Evolutionary conservation across 2,329 filamentous ascomycete genomes (phyloP), one percentile per base, ranked within the genome.

Genomic region (Paracoccidioides lutzii): DNA sequence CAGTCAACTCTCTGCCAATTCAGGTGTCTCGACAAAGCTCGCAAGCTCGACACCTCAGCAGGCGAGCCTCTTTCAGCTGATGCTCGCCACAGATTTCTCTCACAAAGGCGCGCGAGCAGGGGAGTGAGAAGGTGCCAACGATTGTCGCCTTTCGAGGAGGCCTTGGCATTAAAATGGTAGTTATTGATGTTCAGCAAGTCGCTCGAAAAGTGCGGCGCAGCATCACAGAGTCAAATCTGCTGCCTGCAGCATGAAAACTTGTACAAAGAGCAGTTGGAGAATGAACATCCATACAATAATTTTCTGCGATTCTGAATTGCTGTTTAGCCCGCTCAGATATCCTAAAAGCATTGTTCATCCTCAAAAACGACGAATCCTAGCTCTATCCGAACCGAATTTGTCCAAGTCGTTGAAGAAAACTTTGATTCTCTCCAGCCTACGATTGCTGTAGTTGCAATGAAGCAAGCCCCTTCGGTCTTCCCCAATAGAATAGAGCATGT

Each of bases 361-460:
- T 42, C 1, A 42, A 22, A 42, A 42, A 42, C n/a, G n/a, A 42
- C 14, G 12, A 15, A 15, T 0, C 40, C 40, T 42, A 42, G 40
- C 40, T 42, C 12, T 42, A 35, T 56, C 50, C 32, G 41, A 48
- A 32, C 35, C n/a, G 56, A 56, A 22, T 58, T 58, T 46, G 49
- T 33, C 40, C 37, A 58, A 41, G 15, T 58, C 42, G 48, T 53
- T 28, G 33, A 58, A 42, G 53, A 56, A 15, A 56, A 58, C 43
- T 32, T 55, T 32, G 46, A 46, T n/a, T 51, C 49, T 37, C 46
- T 58, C 41, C 41, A 58, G 28, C 40, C 56, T 53, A 28, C 45
- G 28, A 53, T 54, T 32, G 37, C 53, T 33, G 48, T 28, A 32
- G 54, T 58, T 46, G 56, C 56, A 33, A 56, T 58, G 56, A 58